Evolutionary conservation across 345 rosid species (phyloP).

Genomic region (Populus ilicifolia): DNA sequence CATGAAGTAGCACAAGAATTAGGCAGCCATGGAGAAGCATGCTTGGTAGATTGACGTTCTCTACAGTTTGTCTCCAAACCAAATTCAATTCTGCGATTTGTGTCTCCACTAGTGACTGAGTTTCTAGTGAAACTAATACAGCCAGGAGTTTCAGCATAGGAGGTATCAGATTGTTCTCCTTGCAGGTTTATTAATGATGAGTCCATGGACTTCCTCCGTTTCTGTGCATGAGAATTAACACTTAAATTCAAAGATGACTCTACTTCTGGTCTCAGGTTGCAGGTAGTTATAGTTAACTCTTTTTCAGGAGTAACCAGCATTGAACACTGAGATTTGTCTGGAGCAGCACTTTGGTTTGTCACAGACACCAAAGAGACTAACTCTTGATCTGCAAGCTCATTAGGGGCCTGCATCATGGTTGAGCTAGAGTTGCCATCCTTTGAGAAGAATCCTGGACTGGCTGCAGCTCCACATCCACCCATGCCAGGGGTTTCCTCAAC

Average conservation of each 20-base stretch:
- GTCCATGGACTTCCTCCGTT: conserved; percentile 48
- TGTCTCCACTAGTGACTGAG: conserved; percentile 23
- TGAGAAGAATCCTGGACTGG: conserved; percentile 49
- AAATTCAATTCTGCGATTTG: conserved; percentile 51
- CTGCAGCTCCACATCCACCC: conserved; percentile 25
- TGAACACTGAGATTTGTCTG: conserved; percentile 30
- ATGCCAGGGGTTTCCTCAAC: conserved; percentile 55
- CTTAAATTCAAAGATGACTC: conserved; percentile 57
- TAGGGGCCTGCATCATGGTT: conserved; percentile 45
- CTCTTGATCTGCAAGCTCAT: conserved; percentile 40
- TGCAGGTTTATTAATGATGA: conserved; percentile 37
- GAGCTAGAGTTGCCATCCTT: conserved; percentile 49
- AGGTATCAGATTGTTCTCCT: conserved; percentile 25
- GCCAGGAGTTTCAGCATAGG: conserved; percentile 23
- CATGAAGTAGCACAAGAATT: conserved; percentile 8
- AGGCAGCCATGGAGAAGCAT: background rate
- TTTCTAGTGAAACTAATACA: conserved; percentile 20
- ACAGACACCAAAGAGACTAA: conserved; percentile 36
- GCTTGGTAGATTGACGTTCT: conserved; percentile 27
- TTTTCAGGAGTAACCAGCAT: conserved; percentile 44
- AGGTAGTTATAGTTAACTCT: conserved; percentile 25
- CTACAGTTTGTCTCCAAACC: conserved; percentile 30
- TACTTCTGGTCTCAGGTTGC: conserved; percentile 36
- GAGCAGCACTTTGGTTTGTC: conserved; percentile 28
- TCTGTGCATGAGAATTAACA: conserved; percentile 61